Evolutionary conservation across 768 basidiomycete genomes (phyloP).

Genomic region (Lentinula guzmanii): DNA sequence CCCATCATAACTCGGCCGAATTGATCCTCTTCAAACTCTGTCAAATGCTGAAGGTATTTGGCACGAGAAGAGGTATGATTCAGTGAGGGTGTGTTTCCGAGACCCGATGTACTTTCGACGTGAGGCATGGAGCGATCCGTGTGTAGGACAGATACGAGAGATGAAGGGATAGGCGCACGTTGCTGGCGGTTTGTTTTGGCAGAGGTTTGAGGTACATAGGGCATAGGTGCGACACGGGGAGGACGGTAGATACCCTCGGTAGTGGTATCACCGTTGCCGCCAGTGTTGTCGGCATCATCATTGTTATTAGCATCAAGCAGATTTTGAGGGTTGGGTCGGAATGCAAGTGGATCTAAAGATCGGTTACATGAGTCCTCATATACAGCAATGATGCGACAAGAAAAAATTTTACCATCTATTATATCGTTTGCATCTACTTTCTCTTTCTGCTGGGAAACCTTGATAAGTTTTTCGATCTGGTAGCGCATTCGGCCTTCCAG

Average conservation of each 20-base stretch:
- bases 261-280: slow-evolving; percentile 10
- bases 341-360: slow-evolving; percentile 79
- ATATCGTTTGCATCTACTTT: slow-evolving; percentile 25
- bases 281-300: slow-evolving; percentile 21
- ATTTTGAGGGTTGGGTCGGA: slow-evolving; percentile 84
- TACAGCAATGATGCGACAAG: neutral
- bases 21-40: slow-evolving; percentile 92
- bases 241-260: slow-evolving; percentile 63
- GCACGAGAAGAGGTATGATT: slow-evolving; percentile 66
- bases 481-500: slow-evolving; percentile 88
- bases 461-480: slow-evolving; percentile 92
- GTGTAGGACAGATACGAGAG: slow-evolving; percentile 46
- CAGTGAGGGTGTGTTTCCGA: slow-evolving; percentile 41
- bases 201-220: slow-evolving; percentile 57
- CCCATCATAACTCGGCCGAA: slow-evolving; percentile 87
- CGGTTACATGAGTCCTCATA: neutral
- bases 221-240: slow-evolving; percentile 84
- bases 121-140: slow-evolving; percentile 52
- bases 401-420: slow-evolving; percentile 49
- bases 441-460: slow-evolving; percentile 59
- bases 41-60: slow-evolving; percentile 71
- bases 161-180: slow-evolving; percentile 54
- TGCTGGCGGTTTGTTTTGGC: slow-evolving; percentile 44
- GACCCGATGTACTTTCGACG: slow-evolving; percentile 53
- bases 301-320: slow-evolving; percentile 42